Evolutionary conservation across 441 rosid species (phyloP).

Genomic region (Cnidoscolus chayamansa): DNA sequence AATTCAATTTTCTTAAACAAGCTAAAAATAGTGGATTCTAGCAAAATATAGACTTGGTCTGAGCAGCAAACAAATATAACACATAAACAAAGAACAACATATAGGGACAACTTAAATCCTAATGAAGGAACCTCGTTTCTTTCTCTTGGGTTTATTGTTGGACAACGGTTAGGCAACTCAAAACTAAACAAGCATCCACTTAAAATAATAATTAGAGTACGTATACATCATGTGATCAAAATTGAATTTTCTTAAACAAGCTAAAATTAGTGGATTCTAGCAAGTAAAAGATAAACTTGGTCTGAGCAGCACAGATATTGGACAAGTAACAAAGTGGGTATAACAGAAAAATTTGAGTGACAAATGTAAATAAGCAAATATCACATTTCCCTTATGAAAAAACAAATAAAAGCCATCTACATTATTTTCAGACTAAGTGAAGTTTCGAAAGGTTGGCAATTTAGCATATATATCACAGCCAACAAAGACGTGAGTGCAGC

Average conservation of each 20-base stretch:
- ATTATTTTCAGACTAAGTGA: neutral
- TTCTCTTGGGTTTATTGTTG: neutral
- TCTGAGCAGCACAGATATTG: neutral
- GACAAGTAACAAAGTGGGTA: neutral
- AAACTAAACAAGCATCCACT: neutral
- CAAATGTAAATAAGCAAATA: neutral
- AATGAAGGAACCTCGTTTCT: neutral
- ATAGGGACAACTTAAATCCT: neutral
- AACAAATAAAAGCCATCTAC: neutral
- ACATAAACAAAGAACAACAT: neutral
- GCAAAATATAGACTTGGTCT: slow-evolving; percentile 4
- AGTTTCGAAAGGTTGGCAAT: neutral
- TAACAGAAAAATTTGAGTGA: neutral
- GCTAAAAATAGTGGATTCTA: neutral
- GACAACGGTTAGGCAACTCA: neutral
- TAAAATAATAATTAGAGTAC: neutral
- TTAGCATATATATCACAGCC: neutral
- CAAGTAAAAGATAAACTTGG: slow-evolving; percentile 11
- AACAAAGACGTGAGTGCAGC: neutral
- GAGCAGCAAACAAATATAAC: neutral
- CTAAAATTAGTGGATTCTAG: neutral
- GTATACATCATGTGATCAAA: neutral
- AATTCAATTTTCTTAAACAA: neutral
- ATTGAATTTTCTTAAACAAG: neutral
- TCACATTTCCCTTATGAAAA: neutral